phyloP scores from a whole-genome alignment of 2,329 filamentous ascomycete species.

The Neurospora sp. region DNA sequence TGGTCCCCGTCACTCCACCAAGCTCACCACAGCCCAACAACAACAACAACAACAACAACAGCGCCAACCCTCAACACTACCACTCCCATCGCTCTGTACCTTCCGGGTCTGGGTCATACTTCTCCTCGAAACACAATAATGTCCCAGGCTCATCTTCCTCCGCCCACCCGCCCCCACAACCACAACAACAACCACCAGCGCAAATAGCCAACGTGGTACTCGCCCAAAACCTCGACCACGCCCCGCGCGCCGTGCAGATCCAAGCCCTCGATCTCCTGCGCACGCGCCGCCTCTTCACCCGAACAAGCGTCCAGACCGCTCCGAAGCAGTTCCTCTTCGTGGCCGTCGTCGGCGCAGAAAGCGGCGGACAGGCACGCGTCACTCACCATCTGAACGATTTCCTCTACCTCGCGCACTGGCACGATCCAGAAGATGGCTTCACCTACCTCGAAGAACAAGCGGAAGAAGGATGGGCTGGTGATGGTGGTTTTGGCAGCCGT shows the following conservation, averaged over 20 bases:
- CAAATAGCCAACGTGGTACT: slow-evolving; percentile 74
- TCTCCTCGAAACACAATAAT: not conserved
- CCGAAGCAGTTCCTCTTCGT: slow-evolving; percentile 74
- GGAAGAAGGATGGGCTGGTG: slow-evolving; percentile 14
- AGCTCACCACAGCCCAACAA: slow-evolving; percentile 11
- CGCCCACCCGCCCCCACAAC: slow-evolving; percentile 4
- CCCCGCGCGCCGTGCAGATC: slow-evolving; percentile 68
- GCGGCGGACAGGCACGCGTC: slow-evolving; percentile 30
- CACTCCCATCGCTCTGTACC: not conserved
- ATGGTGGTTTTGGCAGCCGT: slow-evolving; percentile 16
- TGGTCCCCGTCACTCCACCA: slow-evolving; percentile 30
- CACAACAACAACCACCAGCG: slow-evolving; percentile 10
- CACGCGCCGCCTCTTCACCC: slow-evolving; percentile 66
- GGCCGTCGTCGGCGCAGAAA: slow-evolving; percentile 45
- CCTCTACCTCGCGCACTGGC: slow-evolving; percentile 81
- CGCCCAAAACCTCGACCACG: slow-evolving; percentile 66
- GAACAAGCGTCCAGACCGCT: slow-evolving; percentile 60
- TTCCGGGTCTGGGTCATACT: not conserved
- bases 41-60: slow-evolving; percentile 1
- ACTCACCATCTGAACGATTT: slow-evolving; percentile 63
- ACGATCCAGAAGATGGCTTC: slow-evolving; percentile 62
- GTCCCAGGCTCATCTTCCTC: not conserved
- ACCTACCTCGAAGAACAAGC: slow-evolving; percentile 59
- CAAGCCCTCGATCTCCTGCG: slow-evolving; percentile 72
- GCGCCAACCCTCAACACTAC: not conserved